Conservation (phyloP, 2,329 filamentous ascomycete genomes). For the Helicocarpus griseus region DNA sequence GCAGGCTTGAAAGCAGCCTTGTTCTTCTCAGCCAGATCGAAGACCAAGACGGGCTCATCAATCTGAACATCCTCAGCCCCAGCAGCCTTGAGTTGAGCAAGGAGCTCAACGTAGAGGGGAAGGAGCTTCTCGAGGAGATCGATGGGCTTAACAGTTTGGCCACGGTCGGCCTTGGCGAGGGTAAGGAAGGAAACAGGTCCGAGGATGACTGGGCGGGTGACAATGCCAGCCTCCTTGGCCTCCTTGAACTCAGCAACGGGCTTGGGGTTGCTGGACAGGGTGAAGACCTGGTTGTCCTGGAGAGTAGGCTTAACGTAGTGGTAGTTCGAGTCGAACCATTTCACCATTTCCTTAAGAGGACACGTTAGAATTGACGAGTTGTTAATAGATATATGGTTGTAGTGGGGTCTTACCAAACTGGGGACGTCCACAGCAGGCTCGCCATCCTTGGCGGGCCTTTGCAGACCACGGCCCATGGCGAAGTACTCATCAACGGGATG, state of each 20-base stretch:
- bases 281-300: slow-evolving; percentile 94
- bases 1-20: slow-evolving; percentile 97
- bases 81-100: slow-evolving; percentile 86
- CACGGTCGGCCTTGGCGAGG: slow-evolving; percentile 97
- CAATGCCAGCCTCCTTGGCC: slow-evolving; percentile 93
- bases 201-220: slow-evolving; percentile 85
- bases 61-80: slow-evolving; percentile 97
- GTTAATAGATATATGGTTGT: slow-evolving; percentile 1
- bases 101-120: slow-evolving; percentile 87
- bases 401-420: slow-evolving; percentile 48
- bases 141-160: slow-evolving; percentile 85
- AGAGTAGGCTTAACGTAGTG: slow-evolving; percentile 99
- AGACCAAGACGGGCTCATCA: slow-evolving; percentile 93
- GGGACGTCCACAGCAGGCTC: slow-evolving; percentile 67
- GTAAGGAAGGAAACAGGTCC: slow-evolving; percentile 96
- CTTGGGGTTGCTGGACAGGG: slow-evolving; percentile 79
- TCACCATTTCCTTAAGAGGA: slow-evolving; percentile 75
- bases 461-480: slow-evolving; percentile 97
- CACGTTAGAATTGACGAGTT: slow-evolving; percentile 15
- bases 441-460: slow-evolving; percentile 58
- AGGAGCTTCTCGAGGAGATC: slow-evolving; percentile 86
- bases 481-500: slow-evolving; percentile 94
- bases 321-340: slow-evolving; percentile 99
- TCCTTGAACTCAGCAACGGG: slow-evolving; percentile 89
- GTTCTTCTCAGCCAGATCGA: slow-evolving; percentile 78